These are phyloP conservation scores for Alisma plantagoaquatica DNA, from an alignment of 106 monocot species.

Conservation along the genomic window DNA sequence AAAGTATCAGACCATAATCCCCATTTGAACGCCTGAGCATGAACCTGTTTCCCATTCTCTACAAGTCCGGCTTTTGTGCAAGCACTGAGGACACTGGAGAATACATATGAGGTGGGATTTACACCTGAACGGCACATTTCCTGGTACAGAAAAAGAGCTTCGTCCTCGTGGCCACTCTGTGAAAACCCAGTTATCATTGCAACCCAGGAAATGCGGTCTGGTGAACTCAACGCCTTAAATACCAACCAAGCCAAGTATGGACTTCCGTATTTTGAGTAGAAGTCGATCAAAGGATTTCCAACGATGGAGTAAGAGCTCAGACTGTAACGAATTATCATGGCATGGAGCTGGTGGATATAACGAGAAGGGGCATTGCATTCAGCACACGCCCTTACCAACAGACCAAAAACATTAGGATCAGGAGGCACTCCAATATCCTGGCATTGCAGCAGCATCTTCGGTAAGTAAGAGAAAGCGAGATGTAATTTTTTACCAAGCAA, in stretches of 20 bases:
- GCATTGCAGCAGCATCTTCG: constrained; percentile 21
- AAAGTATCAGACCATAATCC: constrained; percentile 57
- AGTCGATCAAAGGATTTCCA: constrained; percentile 74
- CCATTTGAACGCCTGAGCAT: constrained; percentile 46
- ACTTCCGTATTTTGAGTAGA: constrained; percentile 46
- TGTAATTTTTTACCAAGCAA: constrained; percentile 17
- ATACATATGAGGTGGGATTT: constrained; percentile 63
- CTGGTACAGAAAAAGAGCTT: constrained; percentile 43
- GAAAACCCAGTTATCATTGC: constrained; percentile 77
- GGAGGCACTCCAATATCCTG: constrained; percentile 3
- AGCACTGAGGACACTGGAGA: constrained; percentile 70
- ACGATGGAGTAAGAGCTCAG: constrained; percentile 23
- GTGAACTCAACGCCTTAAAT: constrained; percentile 39
- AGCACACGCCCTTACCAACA: constrained; percentile 41
- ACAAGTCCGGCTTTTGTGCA: constrained; percentile 45
- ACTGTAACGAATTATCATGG: constrained; percentile 29
- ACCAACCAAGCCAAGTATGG: constrained; percentile 32
- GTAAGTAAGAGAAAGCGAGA: constrained; percentile 18
- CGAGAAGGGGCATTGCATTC: constrained; percentile 13
- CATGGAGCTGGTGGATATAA: constrained; percentile 55
- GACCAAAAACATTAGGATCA: constrained; percentile 14
- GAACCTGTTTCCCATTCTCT: constrained; percentile 42
- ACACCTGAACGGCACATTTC: constrained; percentile 36
- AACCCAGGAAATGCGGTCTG: constrained; percentile 66
- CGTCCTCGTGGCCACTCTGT: constrained; percentile 49